Conservation (phyloP, 2,329 filamentous ascomycete species). For the Aspergillus sp. region DNA sequence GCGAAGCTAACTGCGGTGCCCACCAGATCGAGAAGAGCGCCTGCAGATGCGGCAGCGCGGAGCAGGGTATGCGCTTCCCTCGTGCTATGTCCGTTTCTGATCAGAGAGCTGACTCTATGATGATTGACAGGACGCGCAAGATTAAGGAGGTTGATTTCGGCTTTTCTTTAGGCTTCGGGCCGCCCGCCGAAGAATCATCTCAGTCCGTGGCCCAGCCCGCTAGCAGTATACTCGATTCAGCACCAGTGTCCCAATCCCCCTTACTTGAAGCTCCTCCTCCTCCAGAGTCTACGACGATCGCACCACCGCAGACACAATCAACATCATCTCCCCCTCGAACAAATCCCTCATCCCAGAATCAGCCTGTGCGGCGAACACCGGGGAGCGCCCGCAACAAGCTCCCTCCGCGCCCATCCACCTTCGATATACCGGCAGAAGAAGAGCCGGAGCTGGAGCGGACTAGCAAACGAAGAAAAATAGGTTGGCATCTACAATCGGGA, state of each 20-base stretch:
- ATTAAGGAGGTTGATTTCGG: slow-evolving; percentile 52
- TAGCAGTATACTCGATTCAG: slow-evolving; percentile 16
- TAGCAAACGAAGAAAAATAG: slow-evolving; percentile 34
- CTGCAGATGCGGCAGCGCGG: slow-evolving; percentile 58
- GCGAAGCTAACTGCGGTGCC: slow-evolving; percentile 5
- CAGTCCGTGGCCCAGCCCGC: slow-evolving; percentile 29
- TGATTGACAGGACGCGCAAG: slow-evolving; percentile 45
- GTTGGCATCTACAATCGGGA: slow-evolving; percentile 20
- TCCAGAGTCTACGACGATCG: slow-evolving; percentile 14
- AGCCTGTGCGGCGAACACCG: slow-evolving; percentile 23
- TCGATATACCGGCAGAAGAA: slow-evolving; percentile 38
- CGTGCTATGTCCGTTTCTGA: slow-evolving; percentile 23
- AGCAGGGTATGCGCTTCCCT: slow-evolving; percentile 50
- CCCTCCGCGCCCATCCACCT: slow-evolving; percentile 34
- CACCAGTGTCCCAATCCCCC: slow-evolving; percentile 21
- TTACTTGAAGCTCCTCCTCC: slow-evolving; percentile 16
- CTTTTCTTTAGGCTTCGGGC: slow-evolving; percentile 46
- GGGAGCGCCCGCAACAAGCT: slow-evolving; percentile 33
- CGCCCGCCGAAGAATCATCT: slow-evolving; percentile 18
- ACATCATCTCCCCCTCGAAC: slow-evolving; percentile 11
- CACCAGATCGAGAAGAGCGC: slow-evolving; percentile 53
- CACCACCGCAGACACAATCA: slow-evolving; percentile 11
- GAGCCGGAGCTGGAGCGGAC: slow-evolving; percentile 26
- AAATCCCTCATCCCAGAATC: slow-evolving; percentile 16
- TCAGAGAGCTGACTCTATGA: neutral